Conservation (phyloP, 1,284 basidiomycete species). For the Mycocalia duriaeana region DNA sequence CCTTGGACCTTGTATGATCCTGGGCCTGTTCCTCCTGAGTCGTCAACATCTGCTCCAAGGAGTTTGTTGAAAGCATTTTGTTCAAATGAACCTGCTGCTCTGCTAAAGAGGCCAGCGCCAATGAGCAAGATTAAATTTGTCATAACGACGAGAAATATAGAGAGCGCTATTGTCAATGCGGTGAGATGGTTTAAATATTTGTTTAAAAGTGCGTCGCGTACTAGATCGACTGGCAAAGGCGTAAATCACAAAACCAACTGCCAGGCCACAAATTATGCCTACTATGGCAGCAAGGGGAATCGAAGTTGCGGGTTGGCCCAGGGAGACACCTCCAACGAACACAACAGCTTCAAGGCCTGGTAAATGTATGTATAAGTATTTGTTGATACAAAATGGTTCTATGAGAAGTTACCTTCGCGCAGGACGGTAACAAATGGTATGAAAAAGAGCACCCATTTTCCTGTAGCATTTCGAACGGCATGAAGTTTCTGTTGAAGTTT, state of each 20-base stretch:
- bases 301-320: constrained; percentile 73
- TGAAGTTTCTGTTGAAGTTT: no score
- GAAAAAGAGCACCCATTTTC: constrained; percentile 84
- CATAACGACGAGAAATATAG: constrained; percentile 82
- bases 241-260: constrained; percentile 70
- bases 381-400: neutral
- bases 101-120: constrained; percentile 84
- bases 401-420: constrained; percentile 67
- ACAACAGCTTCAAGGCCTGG: constrained; percentile 82
- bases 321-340: constrained; percentile 89
- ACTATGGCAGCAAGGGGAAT: constrained; percentile 88
- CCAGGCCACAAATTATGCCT: constrained; percentile 72
- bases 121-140: constrained; percentile 88
- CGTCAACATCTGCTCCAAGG: constrained; percentile 76
- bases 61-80: constrained; percentile 61
- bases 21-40: constrained; percentile 74
- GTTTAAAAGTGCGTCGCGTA: constrained; percentile 29
- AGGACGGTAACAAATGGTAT: constrained; percentile 87
- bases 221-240: constrained; percentile 70
- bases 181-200: constrained; percentile 30
- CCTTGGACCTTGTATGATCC: constrained; percentile 77
- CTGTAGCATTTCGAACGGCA: constrained; percentile 46
- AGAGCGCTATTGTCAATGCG: constrained; percentile 58
- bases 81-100: constrained; percentile 68
- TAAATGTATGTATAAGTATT: neutral